Evolutionary conservation across 2,329 filamentous ascomycete species (phyloP).

Genomic region (Rugonectria rugulosa): DNA sequence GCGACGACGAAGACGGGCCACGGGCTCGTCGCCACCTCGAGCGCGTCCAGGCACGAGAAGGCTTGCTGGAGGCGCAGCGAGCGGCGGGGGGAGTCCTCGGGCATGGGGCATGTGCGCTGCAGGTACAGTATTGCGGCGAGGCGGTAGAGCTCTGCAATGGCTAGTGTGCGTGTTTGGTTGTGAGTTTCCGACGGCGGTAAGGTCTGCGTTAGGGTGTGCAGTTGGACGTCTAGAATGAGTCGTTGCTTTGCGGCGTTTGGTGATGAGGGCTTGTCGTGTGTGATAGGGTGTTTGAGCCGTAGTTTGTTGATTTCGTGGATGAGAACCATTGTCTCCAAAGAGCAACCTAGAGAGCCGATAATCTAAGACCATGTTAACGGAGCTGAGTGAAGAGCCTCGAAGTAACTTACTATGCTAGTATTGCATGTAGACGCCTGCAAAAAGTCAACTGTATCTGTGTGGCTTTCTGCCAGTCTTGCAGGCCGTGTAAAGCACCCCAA

Average conservation of each 20-base stretch:
- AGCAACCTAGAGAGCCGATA: constrained; percentile 56
- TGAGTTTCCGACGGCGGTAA: constrained; percentile 21
- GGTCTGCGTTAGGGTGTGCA: constrained; percentile 2
- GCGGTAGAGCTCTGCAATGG: constrained; percentile 60
- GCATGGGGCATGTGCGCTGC: constrained; percentile 40
- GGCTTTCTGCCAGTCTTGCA: constrained; percentile 5
- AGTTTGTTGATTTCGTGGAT: constrained; percentile 53
- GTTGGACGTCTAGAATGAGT: background rate
- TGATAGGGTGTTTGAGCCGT: constrained; percentile 14
- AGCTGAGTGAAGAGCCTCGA: background rate
- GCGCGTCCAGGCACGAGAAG: constrained; percentile 45
- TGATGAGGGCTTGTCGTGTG: background rate
- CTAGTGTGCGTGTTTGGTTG: constrained; percentile 41
- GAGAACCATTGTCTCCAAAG: constrained; percentile 52
- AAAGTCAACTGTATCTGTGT: constrained; percentile 15
- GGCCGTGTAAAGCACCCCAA: constrained; percentile 54
- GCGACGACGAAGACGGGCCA: constrained; percentile 58
- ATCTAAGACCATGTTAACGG: constrained; percentile 43
- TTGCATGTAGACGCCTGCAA: constrained; percentile 13
- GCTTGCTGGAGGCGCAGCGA: constrained; percentile 43
- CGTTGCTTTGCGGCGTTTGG: constrained; percentile 1
- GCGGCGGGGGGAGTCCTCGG: constrained; percentile 20
- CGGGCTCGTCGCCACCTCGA: constrained; percentile 55
- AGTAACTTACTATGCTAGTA: constrained; percentile 7
- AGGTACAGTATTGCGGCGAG: constrained; percentile 57